Evolutionary conservation across 2,329 filamentous ascomycete genomes (phyloP), one percentile per base, ranked within the genome.

Genomic region (Tolypocladium cylindrosporum): DNA sequence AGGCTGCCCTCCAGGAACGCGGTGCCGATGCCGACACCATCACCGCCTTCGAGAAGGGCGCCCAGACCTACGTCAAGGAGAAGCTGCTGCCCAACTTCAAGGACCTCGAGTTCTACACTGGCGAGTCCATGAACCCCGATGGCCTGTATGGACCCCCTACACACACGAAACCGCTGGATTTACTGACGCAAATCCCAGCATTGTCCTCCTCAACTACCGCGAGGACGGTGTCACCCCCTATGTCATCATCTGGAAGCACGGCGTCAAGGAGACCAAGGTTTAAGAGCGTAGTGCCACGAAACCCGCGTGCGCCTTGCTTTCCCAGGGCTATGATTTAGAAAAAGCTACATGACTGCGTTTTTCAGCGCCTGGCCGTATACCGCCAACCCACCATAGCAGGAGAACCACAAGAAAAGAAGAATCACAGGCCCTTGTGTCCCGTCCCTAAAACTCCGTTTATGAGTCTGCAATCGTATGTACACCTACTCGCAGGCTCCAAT

Each of bases 181-280:
- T 37, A 21, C 61, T 64, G 40, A 61, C 57, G 57, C 55, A 36
- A 7, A 48, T 2, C 55, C 34, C 63, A 92, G 89, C 86, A 81
- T 96, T 68, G 81, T 92, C 65, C 89, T 97, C 66, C 88, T 97
- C 73, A 95, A 97, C 84, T 99, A 96, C 85, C 93, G 94, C 69
- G 92, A 96, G 75, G 94, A 97, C 69, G 94, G 94, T 75, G 75
- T 88, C 66, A 97, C 93, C 58, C 94, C 94, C 61, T 99, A 83
- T 73, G 81, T 96, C 69, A 89, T 85, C 66, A 79, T 95, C 79
- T 97, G 92, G 93, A 97, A 97, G 86, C 89, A 97, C 79, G 94
- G 93, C 71, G 77, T 97, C 64, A 80, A 79, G 67, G 87, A 88
- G 80, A 86, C 85, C 82, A 97, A 99, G 90, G 91, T 97, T 67